Evolutionary conservation across 2,329 filamentous ascomycete species (phyloP).

Genomic region (Phialophora expanda): DNA sequence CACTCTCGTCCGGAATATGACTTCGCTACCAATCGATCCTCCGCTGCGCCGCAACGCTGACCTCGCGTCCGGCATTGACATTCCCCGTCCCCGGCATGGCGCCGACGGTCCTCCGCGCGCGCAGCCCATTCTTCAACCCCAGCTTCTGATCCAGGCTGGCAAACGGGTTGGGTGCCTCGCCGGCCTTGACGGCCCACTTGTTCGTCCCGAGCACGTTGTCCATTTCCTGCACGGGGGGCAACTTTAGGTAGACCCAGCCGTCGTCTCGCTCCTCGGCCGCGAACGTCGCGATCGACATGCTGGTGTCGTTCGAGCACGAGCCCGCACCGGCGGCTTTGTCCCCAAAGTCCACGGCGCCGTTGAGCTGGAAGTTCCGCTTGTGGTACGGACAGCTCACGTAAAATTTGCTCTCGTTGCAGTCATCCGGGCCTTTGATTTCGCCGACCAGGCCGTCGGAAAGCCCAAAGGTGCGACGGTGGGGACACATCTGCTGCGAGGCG

Average conservation of each 20-base stretch:
- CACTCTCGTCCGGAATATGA: not conserved
- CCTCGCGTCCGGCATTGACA: slow-evolving; percentile 27
- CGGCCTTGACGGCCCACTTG: slow-evolving; percentile 78
- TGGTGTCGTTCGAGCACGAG: slow-evolving; percentile 74
- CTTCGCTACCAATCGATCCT: slow-evolving; percentile 39
- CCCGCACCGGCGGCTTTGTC: slow-evolving; percentile 57
- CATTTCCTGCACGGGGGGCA: slow-evolving; percentile 80
- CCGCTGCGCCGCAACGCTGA: slow-evolving; percentile 32
- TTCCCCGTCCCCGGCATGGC: slow-evolving; percentile 37
- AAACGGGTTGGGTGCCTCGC: slow-evolving; percentile 65
- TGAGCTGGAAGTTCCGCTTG: slow-evolving; percentile 85
- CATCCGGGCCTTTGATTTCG: slow-evolving; percentile 49
- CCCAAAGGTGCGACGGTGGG: slow-evolving; percentile 89
- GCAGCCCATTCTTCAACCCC: slow-evolving; percentile 54
- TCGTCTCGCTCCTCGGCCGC: slow-evolving; percentile 74
- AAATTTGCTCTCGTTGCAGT: slow-evolving; percentile 63
- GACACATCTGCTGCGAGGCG: slow-evolving; percentile 92
- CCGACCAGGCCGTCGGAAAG: slow-evolving; percentile 84
- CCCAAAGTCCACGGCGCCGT: slow-evolving; percentile 53
- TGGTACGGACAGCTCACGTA: slow-evolving; percentile 88
- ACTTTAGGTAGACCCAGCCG: slow-evolving; percentile 77
- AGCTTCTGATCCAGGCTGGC: slow-evolving; percentile 60
- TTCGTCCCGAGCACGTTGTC: slow-evolving; percentile 77
- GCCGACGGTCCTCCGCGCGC: slow-evolving; percentile 56
- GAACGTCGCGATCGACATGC: slow-evolving; percentile 82